Evolutionary conservation across 2,329 filamentous ascomycete genomes (phyloP), one percentile per base, ranked within the genome.

Genomic region (Thermoascus crustaceus): DNA sequence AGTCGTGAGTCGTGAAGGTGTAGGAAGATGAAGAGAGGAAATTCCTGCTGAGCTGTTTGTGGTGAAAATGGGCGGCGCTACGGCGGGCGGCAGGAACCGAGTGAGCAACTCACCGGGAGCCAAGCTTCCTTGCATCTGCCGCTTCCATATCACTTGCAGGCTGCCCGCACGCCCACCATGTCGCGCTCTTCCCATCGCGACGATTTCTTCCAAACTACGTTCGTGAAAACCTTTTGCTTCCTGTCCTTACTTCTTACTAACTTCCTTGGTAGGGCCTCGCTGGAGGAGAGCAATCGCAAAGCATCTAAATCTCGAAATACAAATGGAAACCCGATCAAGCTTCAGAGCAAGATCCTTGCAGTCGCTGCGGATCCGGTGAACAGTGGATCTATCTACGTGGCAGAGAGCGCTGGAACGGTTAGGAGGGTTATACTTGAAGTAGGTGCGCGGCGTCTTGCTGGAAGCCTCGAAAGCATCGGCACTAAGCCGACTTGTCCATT

Each of bases 191-290:
- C 75, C 33, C 76, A 94, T 53, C 73, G 80, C 34, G 80, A 82
- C 19, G 78, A 91, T 55, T 96, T 93, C 68, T 96, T 96, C 56
- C 85, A 95, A 62, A 93, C 87, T 19, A 83, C 88, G 85, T 91
- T 66, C 63, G 79, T 58, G 23, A 27, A 18, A 30, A 24, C 10
- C 31, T 25, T 24, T 21, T 30, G 13, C 30, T 29, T 24, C 33
- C 22, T 34, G 22, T 17, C 26, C 35, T 13, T 24, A 11, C 29
- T 17, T 39, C 34, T 16, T 25, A 37, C 46, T 47, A 34, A 48
- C 24, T 39, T 34, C 36, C 17, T 16, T 14, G 37, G 35, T 53
- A 73, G 66, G 40, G 66, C 73, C 30, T 65, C 73, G 17, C 47
- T 64, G 29, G 57, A 57, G 44, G 67, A 73, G 47, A 66, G 66